These are phyloP conservation scores for Mucor sp. DNA, from an alignment of 371 early-diverging fungal species.

Conservation along the genomic window DNA sequence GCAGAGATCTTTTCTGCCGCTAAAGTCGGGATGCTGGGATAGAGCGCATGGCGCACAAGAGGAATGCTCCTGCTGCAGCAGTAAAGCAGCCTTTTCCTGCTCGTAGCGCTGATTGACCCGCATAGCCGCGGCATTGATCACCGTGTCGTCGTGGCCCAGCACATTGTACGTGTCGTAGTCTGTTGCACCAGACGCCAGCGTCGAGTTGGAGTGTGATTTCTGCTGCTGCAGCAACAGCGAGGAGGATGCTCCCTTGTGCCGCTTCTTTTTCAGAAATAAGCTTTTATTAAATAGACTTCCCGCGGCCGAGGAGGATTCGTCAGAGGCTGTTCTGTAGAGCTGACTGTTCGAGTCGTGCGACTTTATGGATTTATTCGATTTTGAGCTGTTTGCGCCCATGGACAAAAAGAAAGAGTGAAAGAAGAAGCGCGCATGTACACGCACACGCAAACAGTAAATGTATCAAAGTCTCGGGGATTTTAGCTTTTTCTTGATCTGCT, in stretches of 20 bases:
- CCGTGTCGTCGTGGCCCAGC: not conserved
- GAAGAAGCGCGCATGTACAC: not conserved
- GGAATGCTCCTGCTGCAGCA: not conserved
- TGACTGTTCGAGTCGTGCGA: not conserved
- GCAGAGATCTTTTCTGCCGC: not conserved
- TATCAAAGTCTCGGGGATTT: not conserved
- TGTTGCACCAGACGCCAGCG: not conserved
- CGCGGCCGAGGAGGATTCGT: not conserved
- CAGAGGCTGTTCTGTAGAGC: not conserved
- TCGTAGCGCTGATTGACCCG: not conserved
- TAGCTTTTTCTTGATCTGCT: constrained; percentile 8
- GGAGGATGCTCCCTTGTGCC: not conserved
- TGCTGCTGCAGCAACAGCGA: not conserved
- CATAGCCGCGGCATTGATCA: not conserved
- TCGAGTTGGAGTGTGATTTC: not conserved
- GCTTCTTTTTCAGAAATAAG: not conserved
- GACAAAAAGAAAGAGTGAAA: not conserved
- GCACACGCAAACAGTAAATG: not conserved
- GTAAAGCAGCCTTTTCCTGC: not conserved
- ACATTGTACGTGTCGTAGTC: not conserved
- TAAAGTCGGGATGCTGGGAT: not conserved
- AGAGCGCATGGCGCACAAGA: constrained; percentile 5
- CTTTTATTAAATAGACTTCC: not conserved
- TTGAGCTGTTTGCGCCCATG: constrained; percentile 3
- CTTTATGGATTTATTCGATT: not conserved